A percentile compares a stretch with the other conserved stretches of the same genome.
Evolutionary conservation across 768 basidiomycete genomes (phyloP).

Genomic region (Suillus luteus): DNA sequence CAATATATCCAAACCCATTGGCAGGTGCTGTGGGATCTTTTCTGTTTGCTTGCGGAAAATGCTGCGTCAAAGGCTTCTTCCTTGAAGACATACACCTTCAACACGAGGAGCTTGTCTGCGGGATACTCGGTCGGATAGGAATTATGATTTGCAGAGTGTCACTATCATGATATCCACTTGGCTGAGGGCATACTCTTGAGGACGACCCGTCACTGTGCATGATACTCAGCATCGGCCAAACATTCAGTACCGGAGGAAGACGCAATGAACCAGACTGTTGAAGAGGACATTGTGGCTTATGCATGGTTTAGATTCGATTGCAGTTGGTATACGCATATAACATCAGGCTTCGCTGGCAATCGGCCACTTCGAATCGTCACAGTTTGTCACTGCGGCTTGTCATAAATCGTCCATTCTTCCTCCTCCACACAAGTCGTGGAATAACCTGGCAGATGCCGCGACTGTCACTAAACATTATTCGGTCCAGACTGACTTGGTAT

Average conservation of each 20-base stretch:
- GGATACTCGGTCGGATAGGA: slow-evolving; percentile 18
- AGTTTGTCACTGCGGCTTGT: too few species aligned
- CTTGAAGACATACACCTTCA: slow-evolving; percentile 19
- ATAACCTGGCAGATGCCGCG: neutral
- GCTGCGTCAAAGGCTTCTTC: slow-evolving; percentile 16
- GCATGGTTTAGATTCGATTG: too few species aligned
- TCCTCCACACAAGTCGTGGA: neutral
- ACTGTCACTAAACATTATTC: neutral
- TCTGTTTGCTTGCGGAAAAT: slow-evolving; percentile 4
- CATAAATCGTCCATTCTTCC: too few species aligned
- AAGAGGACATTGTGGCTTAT: too few species aligned
- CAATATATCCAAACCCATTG: slow-evolving; percentile 16
- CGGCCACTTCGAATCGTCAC: too few species aligned
- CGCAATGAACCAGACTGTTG: too few species aligned
- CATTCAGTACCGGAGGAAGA: too few species aligned
- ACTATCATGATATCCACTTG: neutral
- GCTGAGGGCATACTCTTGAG: too few species aligned
- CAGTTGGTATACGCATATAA: too few species aligned
- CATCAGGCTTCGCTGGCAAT: too few species aligned
- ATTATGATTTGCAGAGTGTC: neutral
- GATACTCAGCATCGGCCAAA: too few species aligned
- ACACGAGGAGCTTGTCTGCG: slow-evolving; percentile 17
- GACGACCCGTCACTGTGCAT: too few species aligned
- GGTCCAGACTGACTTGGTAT: neutral
- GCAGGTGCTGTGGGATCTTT: slow-evolving; percentile 18